These are phyloP conservation scores for Aspergillus egyptiacus DNA, from an alignment of 495 filamentous ascomycete genomes.

Conservation along the genomic window DNA sequence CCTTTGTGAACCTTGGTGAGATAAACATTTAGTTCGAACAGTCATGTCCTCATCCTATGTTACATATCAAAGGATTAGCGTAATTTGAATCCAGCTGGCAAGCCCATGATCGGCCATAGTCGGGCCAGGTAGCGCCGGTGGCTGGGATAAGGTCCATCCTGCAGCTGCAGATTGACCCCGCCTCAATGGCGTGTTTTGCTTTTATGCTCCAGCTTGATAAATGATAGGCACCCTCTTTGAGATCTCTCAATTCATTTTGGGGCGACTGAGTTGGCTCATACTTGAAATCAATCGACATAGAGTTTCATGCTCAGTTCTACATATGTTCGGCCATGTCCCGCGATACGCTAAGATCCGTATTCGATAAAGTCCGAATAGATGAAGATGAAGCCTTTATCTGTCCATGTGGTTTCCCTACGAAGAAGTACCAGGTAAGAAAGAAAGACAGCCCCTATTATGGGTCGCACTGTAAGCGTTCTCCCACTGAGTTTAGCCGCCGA, in stretches of 20 bases:
- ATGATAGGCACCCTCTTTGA: neutral
- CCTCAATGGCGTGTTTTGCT: neutral
- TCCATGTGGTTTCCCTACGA: slow-evolving; percentile 1
- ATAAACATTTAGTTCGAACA: no score
- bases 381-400: slow-evolving; percentile 2
- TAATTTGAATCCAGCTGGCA: no score
- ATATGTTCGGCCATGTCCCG: neutral
- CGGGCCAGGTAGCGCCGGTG: slow-evolving; percentile 1
- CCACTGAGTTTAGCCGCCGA: neutral
- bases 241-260: no score
- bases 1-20: no score
- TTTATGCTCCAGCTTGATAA: neutral
- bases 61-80: no score
- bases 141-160: neutral
- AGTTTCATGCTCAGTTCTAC: neutral
- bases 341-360: neutral
- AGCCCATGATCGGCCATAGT: no score
- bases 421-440: neutral
- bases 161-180: slow-evolving; percentile 1
- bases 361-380: slow-evolving; percentile 3
- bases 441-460: slow-evolving; percentile 3
- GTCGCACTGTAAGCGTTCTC: neutral
- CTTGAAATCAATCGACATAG: no score
- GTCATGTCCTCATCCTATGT: no score
- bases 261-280: no score